Conservation (phyloP, 257 asterid species). For the Lithospermum erythrorhizon region DNA sequence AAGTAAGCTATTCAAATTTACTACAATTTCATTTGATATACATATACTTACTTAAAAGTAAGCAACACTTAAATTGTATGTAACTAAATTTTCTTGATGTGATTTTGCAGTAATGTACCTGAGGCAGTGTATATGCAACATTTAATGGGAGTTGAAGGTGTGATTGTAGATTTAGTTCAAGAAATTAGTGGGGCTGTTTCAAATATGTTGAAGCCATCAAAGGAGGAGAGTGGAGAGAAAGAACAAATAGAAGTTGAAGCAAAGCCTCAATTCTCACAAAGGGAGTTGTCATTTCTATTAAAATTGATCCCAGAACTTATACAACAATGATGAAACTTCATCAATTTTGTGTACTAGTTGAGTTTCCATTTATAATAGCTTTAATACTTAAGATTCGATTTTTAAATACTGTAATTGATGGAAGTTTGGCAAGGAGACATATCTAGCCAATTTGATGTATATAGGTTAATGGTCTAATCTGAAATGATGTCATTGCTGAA, state of each 20-base stretch:
- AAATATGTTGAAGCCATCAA: constrained; percentile 32
- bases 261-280: constrained; percentile 64
- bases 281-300: constrained; percentile 70
- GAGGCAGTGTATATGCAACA: constrained; percentile 90
- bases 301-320: constrained; percentile 74
- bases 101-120: constrained; percentile 42
- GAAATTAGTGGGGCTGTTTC: constrained; percentile 58
- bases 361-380: too few species aligned
- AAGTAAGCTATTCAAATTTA: constrained; percentile 72
- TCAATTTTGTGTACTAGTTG: too few species aligned
- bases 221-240: constrained; percentile 17
- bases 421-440: too few species aligned
- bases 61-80: too few species aligned
- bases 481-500: too few species aligned
- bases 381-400: too few species aligned
- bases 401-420: too few species aligned
- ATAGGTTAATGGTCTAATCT: too few species aligned
- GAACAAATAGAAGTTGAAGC: constrained; percentile 17
- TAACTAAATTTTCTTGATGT: background rate
- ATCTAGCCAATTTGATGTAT: too few species aligned
- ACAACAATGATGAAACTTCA: constrained; percentile 21
- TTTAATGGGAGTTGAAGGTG: constrained; percentile 89
- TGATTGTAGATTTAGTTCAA: constrained; percentile 71
- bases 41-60: too few species aligned
- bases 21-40: too few species aligned